These are phyloP conservation scores for Saitozyma sp. DNA, from an alignment of 768 basidiomycete species.

Conservation along the genomic window DNA sequence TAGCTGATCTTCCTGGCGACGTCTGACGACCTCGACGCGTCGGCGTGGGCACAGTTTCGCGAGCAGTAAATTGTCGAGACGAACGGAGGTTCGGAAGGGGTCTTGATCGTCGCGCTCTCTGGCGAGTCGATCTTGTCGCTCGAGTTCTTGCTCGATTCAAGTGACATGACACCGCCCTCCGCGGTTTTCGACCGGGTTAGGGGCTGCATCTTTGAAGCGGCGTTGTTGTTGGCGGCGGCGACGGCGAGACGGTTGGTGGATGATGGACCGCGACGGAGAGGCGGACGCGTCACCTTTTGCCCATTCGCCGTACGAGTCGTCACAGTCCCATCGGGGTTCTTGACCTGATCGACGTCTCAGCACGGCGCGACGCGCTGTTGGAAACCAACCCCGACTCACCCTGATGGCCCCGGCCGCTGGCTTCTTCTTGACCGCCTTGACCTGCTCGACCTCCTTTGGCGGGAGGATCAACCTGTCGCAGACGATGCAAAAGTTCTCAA, in stretches of 20 bases:
- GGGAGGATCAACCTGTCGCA: constrained; percentile 40
- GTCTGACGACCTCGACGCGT: constrained; percentile 31
- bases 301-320: constrained; percentile 43
- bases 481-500: constrained; percentile 43
- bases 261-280: constrained; percentile 28
- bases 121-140: neutral
- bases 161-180: too few species aligned
- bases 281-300: constrained; percentile 37
- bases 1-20: constrained; percentile 23
- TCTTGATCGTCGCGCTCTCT: neutral
- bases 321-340: constrained; percentile 44
- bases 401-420: constrained; percentile 33
- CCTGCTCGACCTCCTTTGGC: constrained; percentile 20
- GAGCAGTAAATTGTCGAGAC: constrained; percentile 41
- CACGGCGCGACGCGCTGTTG: neutral
- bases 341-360: constrained; percentile 21
- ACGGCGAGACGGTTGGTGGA: constrained; percentile 40
- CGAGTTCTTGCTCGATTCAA: too few species aligned
- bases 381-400: constrained; percentile 20
- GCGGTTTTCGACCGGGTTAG: constrained; percentile 18
- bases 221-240: constrained; percentile 28
- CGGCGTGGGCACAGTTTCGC: constrained; percentile 32
- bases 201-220: constrained; percentile 26
- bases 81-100: constrained; percentile 19
- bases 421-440: constrained; percentile 15